A percentile compares a stretch with the other conserved stretches of the same genome.
Conservation (phyloP, 345 rosid genomes). For the Capsella bursapastoris region DNA sequence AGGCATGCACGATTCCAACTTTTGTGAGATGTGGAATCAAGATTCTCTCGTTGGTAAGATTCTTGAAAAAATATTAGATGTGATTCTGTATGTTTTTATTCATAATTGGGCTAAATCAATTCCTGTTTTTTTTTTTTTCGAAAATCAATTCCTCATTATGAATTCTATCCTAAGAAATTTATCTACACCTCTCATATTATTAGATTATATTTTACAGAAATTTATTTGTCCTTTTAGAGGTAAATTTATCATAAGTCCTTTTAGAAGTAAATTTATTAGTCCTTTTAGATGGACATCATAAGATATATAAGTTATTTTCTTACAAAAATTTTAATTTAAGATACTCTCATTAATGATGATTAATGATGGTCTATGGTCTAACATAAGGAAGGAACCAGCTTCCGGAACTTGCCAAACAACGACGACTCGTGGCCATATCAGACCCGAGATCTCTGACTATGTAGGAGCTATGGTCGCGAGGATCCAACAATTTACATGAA, state of each 20-base stretch:
- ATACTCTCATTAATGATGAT: no score
- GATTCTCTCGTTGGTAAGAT: conserved; percentile 31
- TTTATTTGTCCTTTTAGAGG: no score
- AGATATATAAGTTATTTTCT: no score
- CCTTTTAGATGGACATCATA: no score
- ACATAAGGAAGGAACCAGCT: not conserved
- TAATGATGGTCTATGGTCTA: not conserved
- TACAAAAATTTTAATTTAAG: no score
- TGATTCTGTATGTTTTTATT: conserved; percentile 4
- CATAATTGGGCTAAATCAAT: not conserved
- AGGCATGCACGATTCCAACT: conserved; percentile 38
- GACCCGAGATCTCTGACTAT: not conserved
- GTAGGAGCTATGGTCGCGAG: not conserved
- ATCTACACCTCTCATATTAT: no score
- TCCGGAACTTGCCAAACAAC: not conserved
- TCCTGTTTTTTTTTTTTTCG: no score
- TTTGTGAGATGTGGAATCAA: conserved; percentile 20
- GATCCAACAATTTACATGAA: conserved; percentile 1
- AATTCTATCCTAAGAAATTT: not conserved
- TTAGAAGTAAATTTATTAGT: no score
- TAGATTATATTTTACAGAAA: no score
- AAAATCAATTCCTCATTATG: not conserved
- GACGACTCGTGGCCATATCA: not conserved
- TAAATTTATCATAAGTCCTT: no score
- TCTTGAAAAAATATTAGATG: conserved; percentile 13